Conservation (phyloP, 148 eudicot species). For the Diospyros kaki region DNA sequence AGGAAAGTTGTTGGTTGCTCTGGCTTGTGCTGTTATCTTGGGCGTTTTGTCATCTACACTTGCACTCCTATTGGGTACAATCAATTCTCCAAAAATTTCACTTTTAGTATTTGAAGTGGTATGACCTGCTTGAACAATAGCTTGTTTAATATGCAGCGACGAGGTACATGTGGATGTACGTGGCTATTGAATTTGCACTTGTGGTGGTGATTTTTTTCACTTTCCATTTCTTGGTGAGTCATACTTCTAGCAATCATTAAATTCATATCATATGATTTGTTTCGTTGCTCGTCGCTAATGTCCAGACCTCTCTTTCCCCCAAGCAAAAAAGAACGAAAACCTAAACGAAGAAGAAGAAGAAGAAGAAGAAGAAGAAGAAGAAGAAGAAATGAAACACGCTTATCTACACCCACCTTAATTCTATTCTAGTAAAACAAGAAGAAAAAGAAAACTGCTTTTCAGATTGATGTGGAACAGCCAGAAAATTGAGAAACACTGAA, state of each 20-base stretch:
- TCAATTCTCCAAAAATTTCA: not conserved
- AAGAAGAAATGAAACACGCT: too few species aligned
- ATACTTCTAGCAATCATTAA: not conserved
- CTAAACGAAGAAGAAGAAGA: too few species aligned
- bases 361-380: too few species aligned
- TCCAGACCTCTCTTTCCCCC: too few species aligned
- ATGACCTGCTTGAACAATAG: not conserved
- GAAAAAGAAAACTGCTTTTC: too few species aligned
- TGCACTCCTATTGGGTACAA: conserved; percentile 71
- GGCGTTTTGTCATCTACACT: conserved; percentile 63
- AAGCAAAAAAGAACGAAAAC: too few species aligned
- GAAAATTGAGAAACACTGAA: too few species aligned
- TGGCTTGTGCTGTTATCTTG: conserved; percentile 71
- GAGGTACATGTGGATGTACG: conserved; percentile 84
- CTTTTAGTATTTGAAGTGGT: not conserved
- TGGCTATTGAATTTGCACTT: conserved; percentile 86
- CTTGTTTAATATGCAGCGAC: conserved; percentile 49
- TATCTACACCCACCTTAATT: too few species aligned
- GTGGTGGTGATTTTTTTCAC: conserved; percentile 57
- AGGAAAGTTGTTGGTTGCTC: conserved; percentile 64
- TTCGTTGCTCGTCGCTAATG: not conserved
- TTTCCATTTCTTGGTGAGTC: conserved; percentile 62
- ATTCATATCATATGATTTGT: not conserved
- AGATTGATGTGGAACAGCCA: too few species aligned
- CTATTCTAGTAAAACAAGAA: too few species aligned